Evolutionary conservation across 140 eudicot genomes (phyloP).

Genomic region (Ambrosia hybrid): DNA sequence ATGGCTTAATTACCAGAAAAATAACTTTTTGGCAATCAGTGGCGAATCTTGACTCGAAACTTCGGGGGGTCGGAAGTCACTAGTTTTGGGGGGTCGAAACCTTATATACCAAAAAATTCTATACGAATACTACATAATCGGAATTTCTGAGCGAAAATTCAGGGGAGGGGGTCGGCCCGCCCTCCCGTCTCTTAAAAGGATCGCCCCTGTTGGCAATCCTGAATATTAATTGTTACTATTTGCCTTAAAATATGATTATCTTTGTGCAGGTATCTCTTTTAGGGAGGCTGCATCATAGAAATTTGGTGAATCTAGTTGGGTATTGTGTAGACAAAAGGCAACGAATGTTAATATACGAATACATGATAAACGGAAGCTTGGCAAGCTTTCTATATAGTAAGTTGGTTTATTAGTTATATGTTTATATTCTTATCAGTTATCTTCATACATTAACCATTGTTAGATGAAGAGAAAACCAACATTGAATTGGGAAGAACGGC

Average conservation of each 20-base stretch:
- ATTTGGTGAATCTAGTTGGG: conserved; percentile 91
- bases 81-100: too few relatives aligned
- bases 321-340: conserved; percentile 90
- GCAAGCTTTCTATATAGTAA: conserved; percentile 72
- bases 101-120: too few relatives aligned
- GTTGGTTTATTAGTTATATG: conserved; percentile 13
- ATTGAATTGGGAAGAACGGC: conserved; percentile 86
- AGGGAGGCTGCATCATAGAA: conserved; percentile 87
- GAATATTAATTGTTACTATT: neutral
- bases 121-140: too few relatives aligned
- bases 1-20: neutral
- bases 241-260: neutral
- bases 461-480: conserved; percentile 54
- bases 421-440: too few relatives aligned
- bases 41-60: too few relatives aligned
- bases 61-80: too few relatives aligned
- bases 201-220: too few relatives aligned
- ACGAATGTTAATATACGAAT: conserved; percentile 79
- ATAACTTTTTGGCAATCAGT: neutral
- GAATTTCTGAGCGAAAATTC: too few relatives aligned
- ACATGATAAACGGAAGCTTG: conserved; percentile 90
- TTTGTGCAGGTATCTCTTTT: conserved; percentile 76
- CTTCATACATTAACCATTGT: neutral
- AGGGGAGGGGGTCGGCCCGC: too few relatives aligned
- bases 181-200: too few relatives aligned